Percentiles rank a stretch among this genome's conserved stretches.
Conservation (phyloP, 257 asterid species). For the Penstemon newberryi region DNA sequence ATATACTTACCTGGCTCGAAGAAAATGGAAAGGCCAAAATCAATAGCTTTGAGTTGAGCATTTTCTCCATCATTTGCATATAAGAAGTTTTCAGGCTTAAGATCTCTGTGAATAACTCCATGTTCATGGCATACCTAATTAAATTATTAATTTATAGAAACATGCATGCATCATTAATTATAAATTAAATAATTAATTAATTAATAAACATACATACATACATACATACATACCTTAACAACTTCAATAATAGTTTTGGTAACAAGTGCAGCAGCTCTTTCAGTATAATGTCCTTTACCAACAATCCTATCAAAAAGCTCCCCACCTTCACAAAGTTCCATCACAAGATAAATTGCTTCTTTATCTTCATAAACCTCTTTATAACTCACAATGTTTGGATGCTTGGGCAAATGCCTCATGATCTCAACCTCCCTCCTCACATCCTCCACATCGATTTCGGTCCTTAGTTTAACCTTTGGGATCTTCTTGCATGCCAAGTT, state of each 20-base stretch:
- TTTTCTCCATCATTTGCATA: conserved; percentile 52
- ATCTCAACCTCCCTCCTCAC: conserved; percentile 67
- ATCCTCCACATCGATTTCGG: conserved; percentile 63
- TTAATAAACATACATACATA: background rate
- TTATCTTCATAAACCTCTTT: conserved; percentile 67
- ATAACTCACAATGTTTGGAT: conserved; percentile 52
- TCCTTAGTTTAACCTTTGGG: conserved; percentile 56
- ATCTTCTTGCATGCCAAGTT: conserved; percentile 77
- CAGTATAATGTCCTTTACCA: conserved; percentile 66
- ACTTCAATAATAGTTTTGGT: conserved; percentile 60
- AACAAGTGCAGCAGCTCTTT: conserved; percentile 68
- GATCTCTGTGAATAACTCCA: conserved; percentile 84
- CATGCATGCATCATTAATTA: background rate
- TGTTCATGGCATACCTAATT: conserved; percentile 68
- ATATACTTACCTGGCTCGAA: conserved; percentile 58
- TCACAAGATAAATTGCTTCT: conserved; percentile 56
- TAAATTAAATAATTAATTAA: background rate
- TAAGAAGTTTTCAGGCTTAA: conserved; percentile 82
- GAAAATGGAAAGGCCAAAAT: conserved; percentile 83
- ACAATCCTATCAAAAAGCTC: conserved; percentile 68
- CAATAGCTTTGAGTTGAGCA: conserved; percentile 77
- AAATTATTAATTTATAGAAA: background rate
- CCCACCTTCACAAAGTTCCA: conserved; percentile 79
- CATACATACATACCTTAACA: conserved; percentile 35
- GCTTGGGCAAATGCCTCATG: conserved; percentile 64